Percentiles rank a stretch among this genome's conserved stretches.
Conservation (phyloP, 2,329 filamentous ascomycete species). For the Exserohilum rostratum region DNA sequence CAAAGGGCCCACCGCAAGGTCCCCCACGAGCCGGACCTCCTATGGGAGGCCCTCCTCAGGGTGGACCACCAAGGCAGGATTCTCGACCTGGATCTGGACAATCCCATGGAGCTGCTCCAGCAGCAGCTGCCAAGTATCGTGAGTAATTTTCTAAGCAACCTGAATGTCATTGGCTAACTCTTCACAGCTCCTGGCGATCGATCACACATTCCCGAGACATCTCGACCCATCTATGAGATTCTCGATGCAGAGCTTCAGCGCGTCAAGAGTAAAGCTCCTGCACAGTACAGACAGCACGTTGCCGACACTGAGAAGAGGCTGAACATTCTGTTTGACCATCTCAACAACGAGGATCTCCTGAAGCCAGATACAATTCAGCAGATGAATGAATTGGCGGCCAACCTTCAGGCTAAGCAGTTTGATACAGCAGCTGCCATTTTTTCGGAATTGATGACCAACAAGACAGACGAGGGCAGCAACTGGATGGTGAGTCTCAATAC, state of each 20-base stretch:
- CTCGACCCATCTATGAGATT: slow-evolving; percentile 80
- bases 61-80: slow-evolving; percentile 48
- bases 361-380: slow-evolving; percentile 77
- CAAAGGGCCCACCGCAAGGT: slow-evolving; percentile 42
- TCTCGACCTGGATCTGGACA: slow-evolving; percentile 56
- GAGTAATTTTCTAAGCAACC: slow-evolving; percentile 47
- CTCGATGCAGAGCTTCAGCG: slow-evolving; percentile 85
- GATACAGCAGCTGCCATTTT: slow-evolving; percentile 54
- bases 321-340: slow-evolving; percentile 91
- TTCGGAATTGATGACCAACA: slow-evolving; percentile 55
- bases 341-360: slow-evolving; percentile 93
- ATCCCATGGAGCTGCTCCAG: slow-evolving; percentile 56
- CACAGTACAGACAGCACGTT: slow-evolving; percentile 86
- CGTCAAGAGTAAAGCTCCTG: slow-evolving; percentile 82
- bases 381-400: slow-evolving; percentile 61
- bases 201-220: slow-evolving; percentile 80
- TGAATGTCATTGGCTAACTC: slow-evolving; percentile 24
- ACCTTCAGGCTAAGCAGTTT: slow-evolving; percentile 51
- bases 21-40: slow-evolving; percentile 56
- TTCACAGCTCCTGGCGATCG: slow-evolving; percentile 73
- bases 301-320: slow-evolving; percentile 93
- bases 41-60: slow-evolving; percentile 41
- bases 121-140: slow-evolving; percentile 74
- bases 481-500: slow-evolving; percentile 56
- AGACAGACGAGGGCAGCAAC: slow-evolving; percentile 56